phyloP scores from a whole-genome alignment of 345 rosid genomes.

The Lumnitzera littorea region DNA sequence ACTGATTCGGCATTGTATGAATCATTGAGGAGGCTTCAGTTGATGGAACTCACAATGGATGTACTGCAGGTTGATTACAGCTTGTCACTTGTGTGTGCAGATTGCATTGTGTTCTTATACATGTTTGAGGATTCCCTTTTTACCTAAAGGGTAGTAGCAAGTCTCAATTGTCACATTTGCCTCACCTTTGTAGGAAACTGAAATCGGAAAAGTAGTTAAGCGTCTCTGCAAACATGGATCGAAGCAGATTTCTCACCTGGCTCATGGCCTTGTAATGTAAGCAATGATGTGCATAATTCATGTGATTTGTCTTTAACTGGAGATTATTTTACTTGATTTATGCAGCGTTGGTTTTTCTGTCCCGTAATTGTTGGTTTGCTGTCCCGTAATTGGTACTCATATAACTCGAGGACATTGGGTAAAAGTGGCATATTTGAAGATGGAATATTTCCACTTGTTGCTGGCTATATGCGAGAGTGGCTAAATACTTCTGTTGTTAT shows the following conservation, averaged over 20 bases:
- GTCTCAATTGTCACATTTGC: neutral
- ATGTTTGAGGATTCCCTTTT: no score
- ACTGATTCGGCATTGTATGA: conserved; percentile 60
- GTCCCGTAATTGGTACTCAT: no score
- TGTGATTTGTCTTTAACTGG: neutral
- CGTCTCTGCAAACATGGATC: conserved; percentile 63
- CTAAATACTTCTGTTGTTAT: no score
- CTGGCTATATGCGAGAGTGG: no score
- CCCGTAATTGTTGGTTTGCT: no score
- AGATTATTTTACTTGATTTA: no score
- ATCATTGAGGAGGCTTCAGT: conserved; percentile 67
- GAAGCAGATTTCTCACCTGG: conserved; percentile 47
- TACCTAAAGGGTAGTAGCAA: neutral
- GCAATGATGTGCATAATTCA: neutral
- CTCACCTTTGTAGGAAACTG: conserved; percentile 50
- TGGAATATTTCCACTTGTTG: no score
- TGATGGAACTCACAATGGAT: conserved; percentile 68
- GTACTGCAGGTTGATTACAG: conserved; percentile 49
- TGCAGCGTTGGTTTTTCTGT: no score
- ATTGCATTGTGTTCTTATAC: neutral
- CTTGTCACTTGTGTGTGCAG: conserved; percentile 6
- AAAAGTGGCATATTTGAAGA: no score
- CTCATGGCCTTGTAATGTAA: conserved; percentile 68
- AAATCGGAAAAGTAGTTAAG: conserved; percentile 90
- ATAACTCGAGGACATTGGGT: no score